phyloP scores from a whole-genome alignment of 495 filamentous ascomycete species.

The Xanthoparmelia taractica region DNA sequence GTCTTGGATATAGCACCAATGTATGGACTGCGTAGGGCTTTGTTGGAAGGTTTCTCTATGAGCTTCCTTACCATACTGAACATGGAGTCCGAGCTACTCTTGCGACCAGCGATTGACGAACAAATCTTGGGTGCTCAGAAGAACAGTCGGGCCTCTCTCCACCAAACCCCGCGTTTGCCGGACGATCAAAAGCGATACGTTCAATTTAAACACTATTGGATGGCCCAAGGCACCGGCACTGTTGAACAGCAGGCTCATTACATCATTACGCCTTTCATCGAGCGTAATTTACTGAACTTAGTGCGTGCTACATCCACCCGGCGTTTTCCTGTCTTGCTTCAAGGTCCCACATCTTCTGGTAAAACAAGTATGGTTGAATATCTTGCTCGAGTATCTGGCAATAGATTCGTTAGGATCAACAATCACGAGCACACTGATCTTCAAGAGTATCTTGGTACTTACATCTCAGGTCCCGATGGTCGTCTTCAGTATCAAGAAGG shows the following conservation, averaged over 20 bases:
- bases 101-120: conserved; percentile 73
- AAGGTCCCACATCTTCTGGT: conserved; percentile 92
- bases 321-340: conserved; percentile 88
- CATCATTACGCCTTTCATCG: conserved; percentile 92
- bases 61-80: conserved; percentile 84
- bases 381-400: conserved; percentile 87
- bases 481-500: conserved; percentile 87
- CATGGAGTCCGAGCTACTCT: conserved; percentile 63
- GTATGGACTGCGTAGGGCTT: conserved; percentile 78
- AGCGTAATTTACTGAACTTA: conserved; percentile 87
- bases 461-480: conserved; percentile 77
- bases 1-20: conserved; percentile 72
- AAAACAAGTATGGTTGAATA: conserved; percentile 99
- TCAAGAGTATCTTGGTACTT: conserved; percentile 94
- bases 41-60: conserved; percentile 98
- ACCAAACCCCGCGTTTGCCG: conserved; percentile 66
- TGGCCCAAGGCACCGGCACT: conserved; percentile 59
- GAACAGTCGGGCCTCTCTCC: conserved; percentile 59
- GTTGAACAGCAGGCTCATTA: conserved; percentile 76
- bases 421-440: conserved; percentile 99
- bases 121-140: conserved; percentile 63
- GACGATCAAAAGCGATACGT: conserved; percentile 70
- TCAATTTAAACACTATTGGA: conserved; percentile 89
- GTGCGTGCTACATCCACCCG: conserved; percentile 86
- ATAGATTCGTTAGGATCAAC: conserved; percentile 96